Percentiles rank a stretch among this genome's conserved stretches.
phyloP scores from a whole-genome alignment of 2,329 filamentous ascomycete species.

The Rosellinia necatrix region DNA sequence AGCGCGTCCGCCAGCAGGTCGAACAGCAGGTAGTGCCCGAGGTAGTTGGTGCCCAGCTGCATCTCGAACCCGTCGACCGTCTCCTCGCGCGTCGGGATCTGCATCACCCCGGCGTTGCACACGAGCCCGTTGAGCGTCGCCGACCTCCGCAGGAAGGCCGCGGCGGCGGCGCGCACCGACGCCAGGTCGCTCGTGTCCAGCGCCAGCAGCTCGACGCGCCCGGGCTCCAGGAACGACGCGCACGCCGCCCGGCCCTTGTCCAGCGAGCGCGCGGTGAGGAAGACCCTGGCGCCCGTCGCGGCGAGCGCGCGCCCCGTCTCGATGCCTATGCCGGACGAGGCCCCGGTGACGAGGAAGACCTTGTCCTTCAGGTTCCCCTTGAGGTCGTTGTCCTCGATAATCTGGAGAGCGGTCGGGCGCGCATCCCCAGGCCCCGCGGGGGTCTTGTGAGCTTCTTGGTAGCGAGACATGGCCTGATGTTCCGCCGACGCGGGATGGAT shows the following conservation, averaged over 20 bases:
- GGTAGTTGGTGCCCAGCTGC: constrained; percentile 26
- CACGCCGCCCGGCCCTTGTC: constrained; percentile 15
- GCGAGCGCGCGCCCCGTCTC: constrained; percentile 25
- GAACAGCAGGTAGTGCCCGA: constrained; percentile 26
- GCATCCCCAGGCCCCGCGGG: constrained; percentile 42
- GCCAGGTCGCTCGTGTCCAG: constrained; percentile 12
- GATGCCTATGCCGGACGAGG: constrained; percentile 21
- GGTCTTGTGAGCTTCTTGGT: constrained; percentile 12
- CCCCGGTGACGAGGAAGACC: constrained; percentile 32
- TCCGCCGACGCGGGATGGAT: too few relatives aligned
- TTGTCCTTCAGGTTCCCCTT: constrained; percentile 43
- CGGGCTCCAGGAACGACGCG: constrained; percentile 15
- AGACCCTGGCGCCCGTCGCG: constrained; percentile 24
- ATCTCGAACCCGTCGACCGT: constrained; percentile 24
- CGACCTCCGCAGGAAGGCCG: constrained; percentile 22
- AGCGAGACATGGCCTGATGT: constrained; percentile 19
- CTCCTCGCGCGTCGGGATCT: constrained; percentile 17
- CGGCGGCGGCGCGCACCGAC: constrained; percentile 21
- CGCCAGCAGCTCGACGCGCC: constrained; percentile 23
- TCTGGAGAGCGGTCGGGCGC: constrained; percentile 45
- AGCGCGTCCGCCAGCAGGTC: constrained; percentile 20
- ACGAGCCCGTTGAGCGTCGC: constrained; percentile 41
- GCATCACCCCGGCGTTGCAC: constrained; percentile 25
- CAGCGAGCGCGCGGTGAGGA: constrained; percentile 18
- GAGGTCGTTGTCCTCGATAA: constrained; percentile 42